phyloP scores from a whole-genome alignment of 495 filamentous ascomycete genomes.

The Durotheca rogersii region DNA sequence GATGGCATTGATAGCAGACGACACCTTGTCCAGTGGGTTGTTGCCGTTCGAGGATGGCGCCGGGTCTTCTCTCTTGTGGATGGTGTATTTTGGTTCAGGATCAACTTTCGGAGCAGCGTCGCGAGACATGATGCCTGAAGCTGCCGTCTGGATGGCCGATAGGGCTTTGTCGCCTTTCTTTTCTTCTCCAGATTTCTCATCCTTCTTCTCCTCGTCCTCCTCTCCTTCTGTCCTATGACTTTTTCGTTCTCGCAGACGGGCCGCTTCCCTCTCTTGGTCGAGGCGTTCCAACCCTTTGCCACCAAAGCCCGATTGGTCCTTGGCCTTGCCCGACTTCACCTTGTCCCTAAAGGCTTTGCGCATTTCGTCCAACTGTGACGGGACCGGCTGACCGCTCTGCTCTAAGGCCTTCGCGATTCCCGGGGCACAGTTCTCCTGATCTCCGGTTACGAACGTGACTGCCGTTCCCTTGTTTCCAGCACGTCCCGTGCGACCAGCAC shows the following conservation, averaged over 20 bases:
- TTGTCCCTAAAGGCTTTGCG: slow-evolving; percentile 76
- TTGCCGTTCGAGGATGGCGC: slow-evolving; percentile 55
- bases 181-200: slow-evolving; percentile 61
- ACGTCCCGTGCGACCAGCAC: slow-evolving; percentile 89
- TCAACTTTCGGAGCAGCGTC: slow-evolving; percentile 39
- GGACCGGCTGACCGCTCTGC: slow-evolving; percentile 81
- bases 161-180: slow-evolving; percentile 63
- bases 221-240: slow-evolving; percentile 89
- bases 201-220: slow-evolving; percentile 80
- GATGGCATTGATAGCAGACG: slow-evolving; percentile 80
- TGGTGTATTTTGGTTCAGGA: slow-evolving; percentile 63
- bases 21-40: slow-evolving; percentile 76
- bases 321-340: slow-evolving; percentile 88
- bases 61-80: slow-evolving; percentile 68
- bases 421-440: slow-evolving; percentile 85
- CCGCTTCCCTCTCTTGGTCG: slow-evolving; percentile 84
- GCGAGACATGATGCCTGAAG: slow-evolving; percentile 56
- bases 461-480: slow-evolving; percentile 94
- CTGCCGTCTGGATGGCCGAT: slow-evolving; percentile 60
- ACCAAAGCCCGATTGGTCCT: slow-evolving; percentile 85
- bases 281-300: slow-evolving; percentile 91
- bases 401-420: slow-evolving; percentile 93
- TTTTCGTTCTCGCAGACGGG: slow-evolving; percentile 79
- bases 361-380: slow-evolving; percentile 62
- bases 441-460: slow-evolving; percentile 88